Base-by-base conservation (phyloP, 805 yeast species). In the Millerozyma acaciae region DNA sequence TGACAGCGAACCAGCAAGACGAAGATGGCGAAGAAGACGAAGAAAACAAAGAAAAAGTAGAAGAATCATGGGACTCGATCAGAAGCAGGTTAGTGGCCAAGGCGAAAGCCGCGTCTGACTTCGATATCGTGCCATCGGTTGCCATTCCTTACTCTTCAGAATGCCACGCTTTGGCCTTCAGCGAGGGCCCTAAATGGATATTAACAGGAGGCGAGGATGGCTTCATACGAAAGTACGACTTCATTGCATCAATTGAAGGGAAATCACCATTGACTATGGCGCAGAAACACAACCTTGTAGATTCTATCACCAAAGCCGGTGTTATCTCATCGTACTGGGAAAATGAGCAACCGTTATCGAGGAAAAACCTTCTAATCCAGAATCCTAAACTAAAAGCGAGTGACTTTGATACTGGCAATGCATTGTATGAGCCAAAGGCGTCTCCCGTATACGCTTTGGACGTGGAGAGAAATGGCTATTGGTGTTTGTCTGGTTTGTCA, bases 201-300 rank as follows among this genome's bases (percentile, higher is more conserved):
- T 82, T 89, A 48, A 81, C 96, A 1, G 98, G 98, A 14, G 97
- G 97, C 7, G 90, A 84, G 44, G 98, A 93, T 57, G 98, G 98
- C 4, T 85, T 79, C 48, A 84, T 93, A 21, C 68, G 98, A 30
- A 88, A 84, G 52, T 93, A 82, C 60, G 96, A 93, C 58, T 81
- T 93, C 42, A 71, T 80, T 24, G 82, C 81, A 21, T 83, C 96
- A 1, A 73, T 93, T 16, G 89, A 84, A 48, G 97, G 97, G 12
- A 84, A 83, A 45, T 67, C 82, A 5, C 90, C 93, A 4, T 65
- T 93, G 33, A 90, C 97, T 0, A 84, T 88, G 39, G 87, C 95
- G 2, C 98, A 93, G 55, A 78, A 77, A 49, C 97, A 93, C 56
- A 83, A 85, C 30, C 67, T 88, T 31, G 87, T 87, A 16, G 98